A percentile compares a stretch with the other conserved stretches of the same genome.
Evolutionary conservation across 257 asterid species (phyloP).

Genomic region (Capsicum chinense): DNA sequence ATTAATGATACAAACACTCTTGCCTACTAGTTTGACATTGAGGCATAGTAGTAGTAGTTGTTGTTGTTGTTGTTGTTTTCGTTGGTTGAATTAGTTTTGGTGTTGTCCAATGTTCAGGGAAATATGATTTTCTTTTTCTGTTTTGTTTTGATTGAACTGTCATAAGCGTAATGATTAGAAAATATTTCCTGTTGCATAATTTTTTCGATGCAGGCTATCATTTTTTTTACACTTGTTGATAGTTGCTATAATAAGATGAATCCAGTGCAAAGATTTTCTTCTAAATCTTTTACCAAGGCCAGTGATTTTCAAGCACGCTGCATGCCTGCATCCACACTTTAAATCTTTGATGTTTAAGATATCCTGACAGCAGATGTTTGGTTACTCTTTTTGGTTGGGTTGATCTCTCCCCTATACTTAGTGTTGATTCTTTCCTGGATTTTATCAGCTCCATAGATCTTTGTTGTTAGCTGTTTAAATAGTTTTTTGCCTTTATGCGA

Average conservation of each 20-base stretch:
- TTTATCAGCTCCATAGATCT: too few species aligned
- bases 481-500: too few species aligned
- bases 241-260: not conserved
- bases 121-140: not conserved
- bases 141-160: conserved; percentile 3
- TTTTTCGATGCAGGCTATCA: not conserved
- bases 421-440: too few species aligned
- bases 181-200: not conserved
- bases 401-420: too few species aligned
- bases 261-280: not conserved
- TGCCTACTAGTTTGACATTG: not conserved
- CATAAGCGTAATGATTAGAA: not conserved
- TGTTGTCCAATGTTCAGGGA: not conserved
- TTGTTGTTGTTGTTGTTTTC: not conserved
- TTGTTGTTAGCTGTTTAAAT: too few species aligned
- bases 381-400: too few species aligned
- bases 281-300: not conserved
- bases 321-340: not conserved
- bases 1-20: not conserved
- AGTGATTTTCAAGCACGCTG: not conserved
- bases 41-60: not conserved
- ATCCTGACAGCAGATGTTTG: not conserved
- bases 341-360: conserved; percentile 4
- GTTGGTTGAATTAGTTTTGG: not conserved
- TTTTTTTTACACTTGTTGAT: not conserved